phyloP scores from a whole-genome alignment of 148 eudicot species.

The Rheum nobile region DNA sequence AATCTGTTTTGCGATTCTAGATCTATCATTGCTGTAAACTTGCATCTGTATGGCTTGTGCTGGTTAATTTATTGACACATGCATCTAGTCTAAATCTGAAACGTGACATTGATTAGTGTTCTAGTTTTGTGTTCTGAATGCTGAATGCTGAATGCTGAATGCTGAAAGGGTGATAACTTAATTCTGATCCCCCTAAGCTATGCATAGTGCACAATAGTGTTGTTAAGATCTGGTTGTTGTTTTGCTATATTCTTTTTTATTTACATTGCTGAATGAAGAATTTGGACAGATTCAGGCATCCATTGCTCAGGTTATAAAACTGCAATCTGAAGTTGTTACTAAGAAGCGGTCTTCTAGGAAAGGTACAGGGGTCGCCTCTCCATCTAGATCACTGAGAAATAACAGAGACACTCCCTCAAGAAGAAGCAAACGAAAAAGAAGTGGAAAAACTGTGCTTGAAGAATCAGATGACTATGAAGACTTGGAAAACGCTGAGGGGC shows the following conservation, averaged over 20 bases:
- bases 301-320: constrained; percentile 47
- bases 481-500: constrained; percentile 23
- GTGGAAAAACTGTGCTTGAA: constrained; percentile 28
- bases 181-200: background rate
- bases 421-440: constrained; percentile 17
- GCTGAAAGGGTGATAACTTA: background rate
- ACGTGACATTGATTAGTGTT: background rate
- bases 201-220: background rate
- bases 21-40: background rate
- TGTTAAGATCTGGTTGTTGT: background rate
- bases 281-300: constrained; percentile 56
- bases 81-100: background rate
- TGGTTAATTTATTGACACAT: background rate
- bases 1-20: background rate
- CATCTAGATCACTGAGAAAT: constrained; percentile 7
- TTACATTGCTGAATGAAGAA: background rate
- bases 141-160: background rate
- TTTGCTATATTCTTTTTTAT: background rate
- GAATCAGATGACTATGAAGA: constrained; percentile 60
- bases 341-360: constrained; percentile 21
- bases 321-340: constrained; percentile 64
- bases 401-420: background rate
- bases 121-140: background rate
- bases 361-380: background rate
- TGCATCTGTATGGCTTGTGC: background rate